Evolutionary conservation across 1,284 basidiomycete genomes (phyloP).

Genomic region (Amylostereum areolatum): DNA sequence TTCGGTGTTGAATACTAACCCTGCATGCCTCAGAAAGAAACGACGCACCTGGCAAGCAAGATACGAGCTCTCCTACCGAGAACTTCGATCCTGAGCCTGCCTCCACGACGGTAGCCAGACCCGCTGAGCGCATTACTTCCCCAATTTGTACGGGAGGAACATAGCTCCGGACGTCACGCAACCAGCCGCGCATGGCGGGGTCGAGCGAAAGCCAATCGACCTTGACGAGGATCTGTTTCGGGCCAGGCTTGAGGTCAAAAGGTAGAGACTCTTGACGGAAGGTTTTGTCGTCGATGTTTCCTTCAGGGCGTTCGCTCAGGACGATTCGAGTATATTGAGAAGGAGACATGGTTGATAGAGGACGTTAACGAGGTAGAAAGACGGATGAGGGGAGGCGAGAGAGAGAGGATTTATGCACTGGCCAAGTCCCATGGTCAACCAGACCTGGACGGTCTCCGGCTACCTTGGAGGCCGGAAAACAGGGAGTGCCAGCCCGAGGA

Average conservation of each 20-base stretch:
- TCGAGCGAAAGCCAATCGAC: slow-evolving; percentile 76
- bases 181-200: slow-evolving; percentile 82
- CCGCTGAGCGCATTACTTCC: slow-evolving; percentile 74
- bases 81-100: slow-evolving; percentile 49
- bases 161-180: slow-evolving; percentile 67
- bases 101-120: slow-evolving; percentile 64
- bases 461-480: no score
- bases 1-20: slow-evolving; percentile 4
- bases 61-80: slow-evolving; percentile 63
- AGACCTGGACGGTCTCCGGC: no score
- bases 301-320: slow-evolving; percentile 66
- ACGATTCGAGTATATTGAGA: slow-evolving; percentile 59
- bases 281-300: slow-evolving; percentile 60
- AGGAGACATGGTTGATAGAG: slow-evolving; percentile 20
- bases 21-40: background rate
- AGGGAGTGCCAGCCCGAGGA: no score
- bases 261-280: slow-evolving; percentile 60
- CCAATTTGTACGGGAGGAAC: slow-evolving; percentile 74
- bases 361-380: background rate
- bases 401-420: no score
- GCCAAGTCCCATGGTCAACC: no score
- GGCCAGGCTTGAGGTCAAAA: slow-evolving; percentile 47
- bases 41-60: slow-evolving; percentile 49
- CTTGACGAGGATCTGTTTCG: slow-evolving; percentile 63
- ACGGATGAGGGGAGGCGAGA: no score